Base-by-base conservation (phyloP, 768 basidiomycete species). In the Lentinus tigrinus region DNA sequence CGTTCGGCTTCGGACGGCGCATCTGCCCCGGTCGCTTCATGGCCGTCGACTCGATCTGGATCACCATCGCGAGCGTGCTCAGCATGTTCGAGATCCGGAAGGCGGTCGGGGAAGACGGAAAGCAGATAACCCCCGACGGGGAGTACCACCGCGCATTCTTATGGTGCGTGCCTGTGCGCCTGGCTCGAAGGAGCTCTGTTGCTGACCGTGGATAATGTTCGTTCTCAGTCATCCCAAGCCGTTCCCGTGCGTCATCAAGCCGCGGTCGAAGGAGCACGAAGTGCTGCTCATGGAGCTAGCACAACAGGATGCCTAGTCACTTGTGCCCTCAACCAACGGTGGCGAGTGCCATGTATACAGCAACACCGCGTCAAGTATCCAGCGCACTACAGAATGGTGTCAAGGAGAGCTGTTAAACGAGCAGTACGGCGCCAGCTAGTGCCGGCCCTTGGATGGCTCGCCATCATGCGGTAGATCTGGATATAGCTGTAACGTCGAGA, bases 1-100 rank as follows among this genome's bases (percentile, higher is more conserved):
- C 70, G 14, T 76, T 76, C 31, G 73, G 74, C 6, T 76, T 74
- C 57, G 76, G 76, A 44, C 56, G 73, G 55, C 70, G 75, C 27
- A 56, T 57, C 36, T 57, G 58, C 31, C 70, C 70, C 14, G 70
- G 70, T 10, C 46, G 63, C 16, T 58, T 48, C 47, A 54, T 71
- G 34, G 67, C 67, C 0, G 38, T 66, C 37, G 58, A 62, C 23
- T 61, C 63, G 3, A 54, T 71, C 21, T 71, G 62, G 63, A 34
- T 70, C 52, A 62, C 65, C 17, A 58, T 71, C 43, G 67, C 66
- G 8, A 48, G 47, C 39, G 54, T 66, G 21, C 63, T 71, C 9
- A 58, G 65, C 16, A 54, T 59, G 34, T 67, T 63, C 53, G 61
- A 64, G 49, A 62, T 71, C 43, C 39, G 34, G 21, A 63, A 66